These are phyloP conservation scores for Paralagenidium karlingii DNA, from an alignment of 352 stramenopile genomes.

Conservation along the genomic window DNA sequence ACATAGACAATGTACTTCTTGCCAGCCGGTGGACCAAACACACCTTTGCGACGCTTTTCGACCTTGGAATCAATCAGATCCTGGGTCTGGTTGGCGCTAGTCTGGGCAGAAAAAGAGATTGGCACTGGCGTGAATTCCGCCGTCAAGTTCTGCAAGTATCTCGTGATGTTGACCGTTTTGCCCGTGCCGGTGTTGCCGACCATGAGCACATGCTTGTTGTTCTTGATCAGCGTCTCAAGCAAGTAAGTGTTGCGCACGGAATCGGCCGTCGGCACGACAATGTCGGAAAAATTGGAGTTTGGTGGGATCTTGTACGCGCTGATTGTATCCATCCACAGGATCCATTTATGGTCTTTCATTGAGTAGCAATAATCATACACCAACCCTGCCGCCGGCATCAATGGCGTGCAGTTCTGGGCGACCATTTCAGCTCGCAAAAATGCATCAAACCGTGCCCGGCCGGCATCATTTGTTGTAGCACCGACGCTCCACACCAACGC, in stretches of 20 bases:
- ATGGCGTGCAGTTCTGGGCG: constrained; percentile 34
- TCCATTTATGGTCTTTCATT: constrained; percentile 81
- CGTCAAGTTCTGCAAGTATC: constrained; percentile 77
- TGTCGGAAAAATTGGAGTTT: constrained; percentile 77
- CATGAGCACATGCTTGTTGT: constrained; percentile 90
- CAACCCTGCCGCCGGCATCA: constrained; percentile 40
- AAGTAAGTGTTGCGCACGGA: constrained; percentile 90
- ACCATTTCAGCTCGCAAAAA: constrained; percentile 82
- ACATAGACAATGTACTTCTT: constrained; percentile 93
- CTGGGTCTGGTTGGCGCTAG: constrained; percentile 86
- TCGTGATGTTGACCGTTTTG: constrained; percentile 91
- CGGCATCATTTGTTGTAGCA: constrained; percentile 81
- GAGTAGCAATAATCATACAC: constrained; percentile 90
- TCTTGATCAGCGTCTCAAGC: constrained; percentile 70
- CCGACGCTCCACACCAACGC: constrained; percentile 88
- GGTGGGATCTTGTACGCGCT: constrained; percentile 53
- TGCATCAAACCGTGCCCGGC: constrained; percentile 78
- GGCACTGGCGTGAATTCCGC: constrained; percentile 86
- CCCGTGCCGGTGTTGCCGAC: constrained; percentile 89
- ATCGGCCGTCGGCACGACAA: constrained; percentile 90
- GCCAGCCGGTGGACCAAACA: constrained; percentile 84
- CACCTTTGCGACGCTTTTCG: constrained; percentile 87
- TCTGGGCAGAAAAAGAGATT: constrained; percentile 89
- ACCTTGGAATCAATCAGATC: constrained; percentile 88
- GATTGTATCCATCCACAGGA: constrained; percentile 92